Evolutionary conservation across 192 early-diverging fungal species (phyloP).

Genomic region (Coemansia sp.): DNA sequence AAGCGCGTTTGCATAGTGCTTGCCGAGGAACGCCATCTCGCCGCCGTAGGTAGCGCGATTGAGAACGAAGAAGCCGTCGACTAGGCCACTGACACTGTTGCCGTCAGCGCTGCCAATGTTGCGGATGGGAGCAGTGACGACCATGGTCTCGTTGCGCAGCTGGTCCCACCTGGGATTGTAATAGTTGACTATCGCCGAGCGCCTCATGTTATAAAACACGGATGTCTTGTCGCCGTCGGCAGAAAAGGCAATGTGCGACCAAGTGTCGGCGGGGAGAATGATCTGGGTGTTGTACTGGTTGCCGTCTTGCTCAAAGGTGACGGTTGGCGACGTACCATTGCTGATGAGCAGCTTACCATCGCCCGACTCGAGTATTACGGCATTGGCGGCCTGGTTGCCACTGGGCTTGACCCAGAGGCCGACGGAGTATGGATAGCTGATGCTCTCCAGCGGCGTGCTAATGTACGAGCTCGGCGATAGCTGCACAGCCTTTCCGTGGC

Average conservation of each 20-base stretch:
- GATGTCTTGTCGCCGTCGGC: slow-evolving; percentile 29
- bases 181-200: slow-evolving; percentile 34
- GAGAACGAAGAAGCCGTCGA: slow-evolving; percentile 43
- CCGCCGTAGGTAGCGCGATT: slow-evolving; percentile 33
- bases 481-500: slow-evolving; percentile 44
- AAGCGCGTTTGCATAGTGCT: slow-evolving; percentile 38
- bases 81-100: slow-evolving; percentile 36
- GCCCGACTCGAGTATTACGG: slow-evolving; percentile 40
- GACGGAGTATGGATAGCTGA: slow-evolving; percentile 43
- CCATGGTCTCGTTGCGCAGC: slow-evolving; percentile 41
- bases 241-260: slow-evolving; percentile 50
- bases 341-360: slow-evolving; percentile 43
- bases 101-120: slow-evolving; percentile 40
- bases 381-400: slow-evolving; percentile 33
- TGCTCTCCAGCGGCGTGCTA: slow-evolving; percentile 41
- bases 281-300: slow-evolving; percentile 48
- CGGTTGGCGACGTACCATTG: slow-evolving; percentile 28
- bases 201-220: slow-evolving; percentile 45
- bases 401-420: slow-evolving; percentile 50
- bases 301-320: slow-evolving; percentile 46
- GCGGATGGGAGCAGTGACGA: slow-evolving; percentile 33
- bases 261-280: slow-evolving; percentile 24
- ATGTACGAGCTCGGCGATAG: slow-evolving; percentile 35
- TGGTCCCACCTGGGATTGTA: slow-evolving; percentile 43
- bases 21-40: slow-evolving; percentile 49